Conservation (phyloP, 2,329 filamentous ascomycete species). For the Malbranchea zuffiana region DNA sequence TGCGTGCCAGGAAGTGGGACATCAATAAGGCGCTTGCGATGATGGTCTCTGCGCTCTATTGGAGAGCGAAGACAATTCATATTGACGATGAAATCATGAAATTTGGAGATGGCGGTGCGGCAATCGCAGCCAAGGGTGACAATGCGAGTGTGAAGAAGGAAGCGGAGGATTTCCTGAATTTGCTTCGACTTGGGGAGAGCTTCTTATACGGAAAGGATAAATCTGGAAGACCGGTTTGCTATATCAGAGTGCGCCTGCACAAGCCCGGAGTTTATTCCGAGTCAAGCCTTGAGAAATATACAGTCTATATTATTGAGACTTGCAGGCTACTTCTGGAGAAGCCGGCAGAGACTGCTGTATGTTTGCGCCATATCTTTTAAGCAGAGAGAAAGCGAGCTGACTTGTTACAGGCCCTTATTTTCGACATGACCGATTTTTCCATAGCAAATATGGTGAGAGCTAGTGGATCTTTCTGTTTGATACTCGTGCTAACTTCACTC, state of each 20-base stretch:
- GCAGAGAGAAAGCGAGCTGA: slow-evolving; percentile 18
- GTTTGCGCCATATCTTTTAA: slow-evolving; percentile 29
- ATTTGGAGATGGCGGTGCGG: slow-evolving; percentile 60
- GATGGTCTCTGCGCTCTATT: slow-evolving; percentile 88
- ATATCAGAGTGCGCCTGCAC: slow-evolving; percentile 74
- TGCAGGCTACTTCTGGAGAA: slow-evolving; percentile 69
- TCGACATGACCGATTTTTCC: slow-evolving; percentile 91
- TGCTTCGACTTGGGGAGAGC: slow-evolving; percentile 84
- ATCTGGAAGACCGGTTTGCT: slow-evolving; percentile 71
- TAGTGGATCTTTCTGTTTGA: slow-evolving; percentile 15
- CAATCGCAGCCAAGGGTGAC: slow-evolving; percentile 48
- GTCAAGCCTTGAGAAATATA: slow-evolving; percentile 73
- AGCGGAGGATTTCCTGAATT: slow-evolving; percentile 66
- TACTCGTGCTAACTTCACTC: slow-evolving; percentile 8
- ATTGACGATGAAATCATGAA: slow-evolving; percentile 82
- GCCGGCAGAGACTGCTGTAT: slow-evolving; percentile 82
- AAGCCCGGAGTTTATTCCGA: slow-evolving; percentile 71
- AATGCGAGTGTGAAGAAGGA: slow-evolving; percentile 55
- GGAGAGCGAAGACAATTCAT: slow-evolving; percentile 71
- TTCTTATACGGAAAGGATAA: slow-evolving; percentile 83
- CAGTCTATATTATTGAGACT: slow-evolving; percentile 89
- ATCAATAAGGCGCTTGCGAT: slow-evolving; percentile 86
- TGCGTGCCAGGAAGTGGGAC: slow-evolving; percentile 91
- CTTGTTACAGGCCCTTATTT: slow-evolving; percentile 62
- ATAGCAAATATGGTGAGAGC: slow-evolving; percentile 80